These are phyloP conservation scores for Pichia nakasei DNA, from an alignment of 805 yeast species.

Conservation along the genomic window DNA sequence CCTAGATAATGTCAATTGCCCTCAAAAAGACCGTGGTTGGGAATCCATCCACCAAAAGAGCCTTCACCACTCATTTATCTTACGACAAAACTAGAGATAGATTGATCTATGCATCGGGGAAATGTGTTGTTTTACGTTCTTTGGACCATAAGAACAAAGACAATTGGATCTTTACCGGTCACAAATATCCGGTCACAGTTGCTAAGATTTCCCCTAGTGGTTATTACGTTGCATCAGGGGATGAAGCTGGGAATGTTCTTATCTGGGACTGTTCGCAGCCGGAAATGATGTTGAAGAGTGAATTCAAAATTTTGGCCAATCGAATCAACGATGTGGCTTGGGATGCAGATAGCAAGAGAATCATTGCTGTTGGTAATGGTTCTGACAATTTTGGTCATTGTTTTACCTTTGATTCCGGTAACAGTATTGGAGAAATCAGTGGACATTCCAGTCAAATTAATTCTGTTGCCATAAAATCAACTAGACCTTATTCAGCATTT, in stretches of 20 bases:
- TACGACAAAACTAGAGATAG: slow-evolving; percentile 63
- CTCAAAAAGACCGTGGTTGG: slow-evolving; percentile 48
- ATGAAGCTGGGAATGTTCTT: slow-evolving; percentile 78
- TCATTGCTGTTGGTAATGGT: slow-evolving; percentile 94
- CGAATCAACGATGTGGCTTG: slow-evolving; percentile 77
- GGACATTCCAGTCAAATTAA: slow-evolving; percentile 84
- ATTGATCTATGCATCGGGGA: slow-evolving; percentile 76
- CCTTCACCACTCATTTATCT: slow-evolving; percentile 60
- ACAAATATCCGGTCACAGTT: slow-evolving; percentile 63
- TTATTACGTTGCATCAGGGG: slow-evolving; percentile 85
- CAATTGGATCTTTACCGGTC: slow-evolving; percentile 49
- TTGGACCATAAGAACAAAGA: slow-evolving; percentile 39
- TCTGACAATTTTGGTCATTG: slow-evolving; percentile 88
- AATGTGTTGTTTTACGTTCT: slow-evolving; percentile 65
- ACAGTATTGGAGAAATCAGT: slow-evolving; percentile 91
- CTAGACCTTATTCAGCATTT: slow-evolving; percentile 87
- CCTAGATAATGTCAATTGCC: slow-evolving; percentile 12
- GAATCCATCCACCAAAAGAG: slow-evolving; percentile 70
- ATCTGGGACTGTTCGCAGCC: slow-evolving; percentile 72
- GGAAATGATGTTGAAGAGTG: slow-evolving; percentile 60
- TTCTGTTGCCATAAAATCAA: slow-evolving; percentile 75
- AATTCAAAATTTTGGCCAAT: slow-evolving; percentile 67
- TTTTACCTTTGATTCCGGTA: slow-evolving; percentile 90
- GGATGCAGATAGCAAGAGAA: slow-evolving; percentile 81
- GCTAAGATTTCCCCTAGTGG: slow-evolving; percentile 89